Percentiles rank a stretch among this genome's conserved stretches.
phyloP scores from a whole-genome alignment of 805 yeast species.

The Candida koratica region DNA sequence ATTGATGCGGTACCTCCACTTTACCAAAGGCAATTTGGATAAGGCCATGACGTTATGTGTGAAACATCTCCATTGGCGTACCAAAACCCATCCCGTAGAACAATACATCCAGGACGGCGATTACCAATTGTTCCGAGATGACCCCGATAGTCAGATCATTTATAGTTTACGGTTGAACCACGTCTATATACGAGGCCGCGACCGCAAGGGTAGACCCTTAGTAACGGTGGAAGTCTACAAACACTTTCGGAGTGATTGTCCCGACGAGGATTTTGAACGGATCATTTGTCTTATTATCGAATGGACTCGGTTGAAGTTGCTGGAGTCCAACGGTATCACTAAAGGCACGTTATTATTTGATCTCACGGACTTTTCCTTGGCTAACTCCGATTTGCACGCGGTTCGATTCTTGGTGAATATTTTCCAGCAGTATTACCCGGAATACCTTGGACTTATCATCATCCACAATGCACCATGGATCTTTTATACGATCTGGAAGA shows the following conservation, averaged over 20 bases:
- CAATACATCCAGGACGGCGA: conserved; percentile 65
- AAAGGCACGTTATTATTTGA: conserved; percentile 67
- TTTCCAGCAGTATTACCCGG: conserved; percentile 94
- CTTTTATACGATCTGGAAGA: conserved; percentile 86
- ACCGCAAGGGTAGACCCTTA: conserved; percentile 67
- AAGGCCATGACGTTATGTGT: conserved; percentile 65
- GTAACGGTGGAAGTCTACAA: conserved; percentile 72
- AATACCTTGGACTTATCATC: conserved; percentile 73
- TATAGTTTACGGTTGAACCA: conserved; percentile 59
- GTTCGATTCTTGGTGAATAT: conserved; percentile 79
- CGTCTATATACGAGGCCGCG: conserved; percentile 68
- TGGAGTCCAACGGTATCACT: conserved; percentile 61
- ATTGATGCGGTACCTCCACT: conserved; percentile 68
- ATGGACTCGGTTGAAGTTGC: conserved; percentile 61
- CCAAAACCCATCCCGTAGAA: conserved; percentile 56
- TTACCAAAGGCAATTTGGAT: conserved; percentile 77
- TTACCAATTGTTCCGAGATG: conserved; percentile 43
- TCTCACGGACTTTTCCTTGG: conserved; percentile 71
- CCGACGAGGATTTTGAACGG: conserved; percentile 63
- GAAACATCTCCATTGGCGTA: conserved; percentile 69
- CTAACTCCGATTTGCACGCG: conserved; percentile 87
- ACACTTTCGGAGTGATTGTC: conserved; percentile 49
- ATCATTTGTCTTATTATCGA: conserved; percentile 75
- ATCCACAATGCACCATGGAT: conserved; percentile 96
- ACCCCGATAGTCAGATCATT: conserved; percentile 38